Base-by-base conservation (phyloP, 176 grass and related monocot genomes). In the Triticum monococcum region DNA sequence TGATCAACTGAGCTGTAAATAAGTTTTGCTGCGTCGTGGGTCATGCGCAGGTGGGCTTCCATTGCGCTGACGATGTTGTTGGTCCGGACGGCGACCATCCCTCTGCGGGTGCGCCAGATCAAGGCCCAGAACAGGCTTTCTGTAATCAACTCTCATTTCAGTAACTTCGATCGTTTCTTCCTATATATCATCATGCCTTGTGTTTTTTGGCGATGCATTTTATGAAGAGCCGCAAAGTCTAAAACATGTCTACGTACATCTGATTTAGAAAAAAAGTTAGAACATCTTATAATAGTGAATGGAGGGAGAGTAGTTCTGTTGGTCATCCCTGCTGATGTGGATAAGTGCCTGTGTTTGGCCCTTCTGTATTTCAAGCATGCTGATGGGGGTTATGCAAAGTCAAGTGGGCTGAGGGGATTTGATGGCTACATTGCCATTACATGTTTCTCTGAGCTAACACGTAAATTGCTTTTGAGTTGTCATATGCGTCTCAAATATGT, bases 51-150 rank as follows among this genome's bases (percentile, higher is more conserved):
- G 97, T 98, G 97, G 94, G 90, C 77, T 28, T 89, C 76, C 37
- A 98, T 98, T 81, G 97, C 80, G 8, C 66, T 98, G 32, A 90
- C 90, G 22, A 91, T 89, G 1, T 1, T 98, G 43, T 31, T 98
- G 70, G 94, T 98, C 65, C 83, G 92, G 68, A 65, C 72, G 3
- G 18, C 56, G 17, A 91, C 89, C 30, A 18, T 89, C 70, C 46
- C 46, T 1, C 46, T 50, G 46, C 46, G 1, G 46, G 46, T 50
- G 46, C 46, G 46, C 46, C 46, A 50, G 46, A 50, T 50, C 46
- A 50, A 50, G 13, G 46, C 46, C 4, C 3, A 16, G 46, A 50
- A 50, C 46, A 50, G 46, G 46, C 46, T 50, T 50, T 50, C 46
- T 50, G 46, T 50, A 50, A 50, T 50, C 46, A 50, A 20, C 13